Conservation (phyloP, 179 eudicot species). For the Nepenthes alata region DNA sequence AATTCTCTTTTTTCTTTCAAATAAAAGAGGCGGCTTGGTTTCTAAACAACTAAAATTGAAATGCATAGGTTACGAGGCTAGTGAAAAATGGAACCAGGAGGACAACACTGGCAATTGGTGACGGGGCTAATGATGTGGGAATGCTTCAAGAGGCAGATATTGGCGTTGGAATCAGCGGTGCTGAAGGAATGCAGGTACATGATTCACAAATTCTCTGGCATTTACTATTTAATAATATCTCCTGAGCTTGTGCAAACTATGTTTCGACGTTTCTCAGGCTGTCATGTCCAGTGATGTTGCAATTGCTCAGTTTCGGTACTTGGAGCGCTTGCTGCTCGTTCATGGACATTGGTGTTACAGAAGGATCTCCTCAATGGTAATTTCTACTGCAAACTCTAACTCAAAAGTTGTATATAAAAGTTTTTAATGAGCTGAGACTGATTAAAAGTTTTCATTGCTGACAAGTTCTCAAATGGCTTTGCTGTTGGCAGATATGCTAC, state of each 20-base stretch:
- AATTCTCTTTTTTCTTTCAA: no score
- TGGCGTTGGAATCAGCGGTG: slow-evolving; percentile 83
- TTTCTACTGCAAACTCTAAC: neutral
- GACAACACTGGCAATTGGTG: slow-evolving; percentile 84
- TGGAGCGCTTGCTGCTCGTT: slow-evolving; percentile 77
- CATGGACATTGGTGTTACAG: slow-evolving; percentile 97
- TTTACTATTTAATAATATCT: neutral
- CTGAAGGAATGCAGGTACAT: slow-evolving; percentile 85
- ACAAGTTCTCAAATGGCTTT: neutral
- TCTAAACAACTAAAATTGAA: slow-evolving; percentile 11
- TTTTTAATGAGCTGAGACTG: no score
- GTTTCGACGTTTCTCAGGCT: slow-evolving; percentile 29
- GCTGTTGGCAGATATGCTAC: slow-evolving; percentile 59
- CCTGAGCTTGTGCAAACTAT: neutral
- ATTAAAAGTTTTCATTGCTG: no score
- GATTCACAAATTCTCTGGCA: neutral
- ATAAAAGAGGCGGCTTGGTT: neutral
- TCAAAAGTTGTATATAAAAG: no score
- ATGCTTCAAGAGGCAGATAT: slow-evolving; percentile 99
- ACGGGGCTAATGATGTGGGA: slow-evolving; percentile 91
- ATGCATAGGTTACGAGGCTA: slow-evolving; percentile 56
- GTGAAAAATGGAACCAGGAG: slow-evolving; percentile 55
- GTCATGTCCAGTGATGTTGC: slow-evolving; percentile 92
- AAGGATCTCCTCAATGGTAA: slow-evolving; percentile 83
- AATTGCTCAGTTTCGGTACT: slow-evolving; percentile 74